A percentile compares a stretch with the other conserved stretches of the same genome.
Evolutionary conservation across 2,329 filamentous ascomycete species (phyloP).

Genomic region (Sporothrix phasma): DNA sequence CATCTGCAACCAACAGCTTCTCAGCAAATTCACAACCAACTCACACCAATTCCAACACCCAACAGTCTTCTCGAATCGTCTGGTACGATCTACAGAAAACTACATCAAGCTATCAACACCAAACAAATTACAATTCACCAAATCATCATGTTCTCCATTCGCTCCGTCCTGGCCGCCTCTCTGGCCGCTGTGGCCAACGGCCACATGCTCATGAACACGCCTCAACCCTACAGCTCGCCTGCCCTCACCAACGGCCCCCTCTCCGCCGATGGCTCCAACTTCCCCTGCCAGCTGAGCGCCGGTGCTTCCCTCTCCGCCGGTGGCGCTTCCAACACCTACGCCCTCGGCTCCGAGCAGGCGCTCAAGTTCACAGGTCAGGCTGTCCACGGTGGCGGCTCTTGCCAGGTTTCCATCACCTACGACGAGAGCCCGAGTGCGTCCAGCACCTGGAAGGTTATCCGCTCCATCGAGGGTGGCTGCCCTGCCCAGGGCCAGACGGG

Average conservation of each 20-base stretch:
- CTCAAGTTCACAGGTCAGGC: constrained; percentile 63
- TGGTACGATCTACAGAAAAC: constrained; percentile 28
- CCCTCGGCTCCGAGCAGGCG: constrained; percentile 49
- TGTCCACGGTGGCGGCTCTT: constrained; percentile 83
- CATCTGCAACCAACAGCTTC: not conserved
- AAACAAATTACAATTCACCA: constrained; percentile 21
- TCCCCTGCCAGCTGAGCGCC: constrained; percentile 67
- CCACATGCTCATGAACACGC: constrained; percentile 66
- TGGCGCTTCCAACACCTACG: constrained; percentile 47
- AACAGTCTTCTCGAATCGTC: constrained; percentile 26
- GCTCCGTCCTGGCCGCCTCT: constrained; percentile 38
- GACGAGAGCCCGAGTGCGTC: constrained; percentile 57
- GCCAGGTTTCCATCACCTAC: constrained; percentile 78
- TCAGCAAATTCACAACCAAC: constrained; percentile 13
- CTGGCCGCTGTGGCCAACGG: constrained; percentile 53
- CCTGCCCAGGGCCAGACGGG: constrained; percentile 49
- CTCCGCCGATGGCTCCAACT: constrained; percentile 49
- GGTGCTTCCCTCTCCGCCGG: constrained; percentile 38
- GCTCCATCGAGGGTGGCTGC: constrained; percentile 80
- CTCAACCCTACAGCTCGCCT: constrained; percentile 48
- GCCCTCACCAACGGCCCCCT: constrained; percentile 54
- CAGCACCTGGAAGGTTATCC: constrained; percentile 78
- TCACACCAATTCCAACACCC: constrained; percentile 15
- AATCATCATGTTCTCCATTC: constrained; percentile 38
- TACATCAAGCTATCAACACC: not conserved